Percentiles rank a stretch among this genome's conserved stretches.
phyloP scores from a whole-genome alignment of 1,139 yeast species.

The Kurtzmaniella quercitrusa region DNA sequence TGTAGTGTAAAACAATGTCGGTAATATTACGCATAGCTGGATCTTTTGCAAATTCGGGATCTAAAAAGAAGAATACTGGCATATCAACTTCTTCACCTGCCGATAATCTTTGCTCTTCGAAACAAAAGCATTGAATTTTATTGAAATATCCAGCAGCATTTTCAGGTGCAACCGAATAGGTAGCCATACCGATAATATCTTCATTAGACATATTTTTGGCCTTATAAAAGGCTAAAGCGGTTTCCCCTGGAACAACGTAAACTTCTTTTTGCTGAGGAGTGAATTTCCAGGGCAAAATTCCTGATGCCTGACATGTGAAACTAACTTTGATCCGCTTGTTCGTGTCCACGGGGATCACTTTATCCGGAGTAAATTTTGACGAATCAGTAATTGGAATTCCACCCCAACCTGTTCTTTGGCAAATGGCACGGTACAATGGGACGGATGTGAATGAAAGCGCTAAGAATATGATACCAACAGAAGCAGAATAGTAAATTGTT shows the following conservation, averaged over 20 bases:
- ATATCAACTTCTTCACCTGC: constrained; percentile 99
- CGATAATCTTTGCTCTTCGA: constrained; percentile 88
- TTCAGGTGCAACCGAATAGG: constrained; percentile 94
- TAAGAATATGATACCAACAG: constrained; percentile 67
- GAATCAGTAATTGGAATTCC: constrained; percentile 92
- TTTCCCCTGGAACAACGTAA: constrained; percentile 92
- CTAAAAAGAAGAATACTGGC: constrained; percentile 98
- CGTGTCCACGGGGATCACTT: constrained; percentile 82
- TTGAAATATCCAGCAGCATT: constrained; percentile 94
- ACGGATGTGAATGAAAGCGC: constrained; percentile 90
- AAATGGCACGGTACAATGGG: constrained; percentile 85
- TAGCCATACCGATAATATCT: constrained; percentile 97
- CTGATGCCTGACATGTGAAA: constrained; percentile 90
- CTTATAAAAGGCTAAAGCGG: constrained; percentile 92
- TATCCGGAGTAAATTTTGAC: constrained; percentile 78
- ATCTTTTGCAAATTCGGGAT: constrained; percentile 95
- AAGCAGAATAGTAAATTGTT: constrained; percentile 67
- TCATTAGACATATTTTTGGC: constrained; percentile 83
- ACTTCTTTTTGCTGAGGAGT: constrained; percentile 95
- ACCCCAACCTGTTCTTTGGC: constrained; percentile 95
- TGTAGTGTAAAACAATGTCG: constrained; percentile 86
- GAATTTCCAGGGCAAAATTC: constrained; percentile 92
- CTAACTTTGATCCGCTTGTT: constrained; percentile 75
- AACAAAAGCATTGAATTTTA: constrained; percentile 96
- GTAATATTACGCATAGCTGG: constrained; percentile 90